These are phyloP conservation scores for Berkeleyomyces rouxiae DNA, from an alignment of 2,329 filamentous ascomycete species.

Conservation along the genomic window DNA sequence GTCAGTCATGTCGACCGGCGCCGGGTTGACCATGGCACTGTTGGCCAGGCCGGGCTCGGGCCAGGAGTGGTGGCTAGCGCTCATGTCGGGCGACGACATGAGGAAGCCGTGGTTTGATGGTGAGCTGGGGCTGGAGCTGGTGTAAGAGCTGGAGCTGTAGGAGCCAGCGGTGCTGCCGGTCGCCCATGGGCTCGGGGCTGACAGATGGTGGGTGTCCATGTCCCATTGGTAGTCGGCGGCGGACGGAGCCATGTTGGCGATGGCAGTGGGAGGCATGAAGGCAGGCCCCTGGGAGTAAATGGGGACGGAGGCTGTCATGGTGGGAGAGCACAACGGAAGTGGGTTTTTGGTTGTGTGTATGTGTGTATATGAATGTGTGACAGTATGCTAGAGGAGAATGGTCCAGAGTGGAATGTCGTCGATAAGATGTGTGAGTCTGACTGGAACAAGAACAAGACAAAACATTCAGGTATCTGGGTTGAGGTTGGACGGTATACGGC, in stretches of 20 bases:
- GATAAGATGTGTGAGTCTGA: neutral
- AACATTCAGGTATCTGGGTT: too few relatives aligned
- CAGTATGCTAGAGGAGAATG: neutral
- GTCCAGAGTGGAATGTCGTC: neutral
- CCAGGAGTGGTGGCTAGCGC: neutral
- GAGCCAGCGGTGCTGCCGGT: neutral
- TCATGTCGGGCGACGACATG: neutral
- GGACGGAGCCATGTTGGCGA: neutral
- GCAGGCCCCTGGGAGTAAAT: neutral
- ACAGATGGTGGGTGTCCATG: neutral
- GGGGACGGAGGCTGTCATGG: neutral
- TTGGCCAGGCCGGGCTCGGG: neutral
- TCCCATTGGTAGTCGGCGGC: neutral
- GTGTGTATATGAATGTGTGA: neutral
- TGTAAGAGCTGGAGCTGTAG: constrained; percentile 2
- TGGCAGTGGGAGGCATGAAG: neutral
- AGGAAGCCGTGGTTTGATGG: neutral
- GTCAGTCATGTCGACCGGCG: neutral
- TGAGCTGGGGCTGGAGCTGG: constrained; percentile 6
- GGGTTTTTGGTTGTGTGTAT: neutral
- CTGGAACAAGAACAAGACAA: neutral
- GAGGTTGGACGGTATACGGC: too few relatives aligned
- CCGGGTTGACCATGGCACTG: neutral
- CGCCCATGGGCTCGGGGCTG: neutral
- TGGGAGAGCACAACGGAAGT: neutral